Conservation (phyloP, 78 protist genomes). For the Dictyostelium purpureum region DNA sequence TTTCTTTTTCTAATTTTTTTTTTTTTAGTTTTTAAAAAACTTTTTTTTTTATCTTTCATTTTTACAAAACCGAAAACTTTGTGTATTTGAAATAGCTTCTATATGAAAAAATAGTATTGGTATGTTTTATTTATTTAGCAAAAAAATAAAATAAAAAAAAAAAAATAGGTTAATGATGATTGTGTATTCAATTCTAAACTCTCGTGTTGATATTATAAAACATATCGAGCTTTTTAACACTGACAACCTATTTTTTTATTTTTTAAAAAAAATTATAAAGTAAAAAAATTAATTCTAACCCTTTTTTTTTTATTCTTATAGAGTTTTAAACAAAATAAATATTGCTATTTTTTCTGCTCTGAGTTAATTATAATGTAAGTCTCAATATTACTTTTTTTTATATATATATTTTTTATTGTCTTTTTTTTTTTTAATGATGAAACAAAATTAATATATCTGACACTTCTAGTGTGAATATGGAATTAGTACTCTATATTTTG, state of each 20-base stretch:
- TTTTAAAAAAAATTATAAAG: neutral
- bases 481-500: neutral
- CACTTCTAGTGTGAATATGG: slow-evolving; percentile 8
- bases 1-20: too few relatives aligned
- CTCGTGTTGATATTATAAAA: neutral
- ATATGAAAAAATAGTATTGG: too few relatives aligned
- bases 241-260: neutral
- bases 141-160: neutral
- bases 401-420: neutral
- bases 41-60: neutral
- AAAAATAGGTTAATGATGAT: neutral
- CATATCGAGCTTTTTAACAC: neutral
- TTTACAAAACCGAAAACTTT: too few relatives aligned
- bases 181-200: neutral
- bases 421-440: neutral
- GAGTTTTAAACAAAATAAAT: neutral
- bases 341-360: neutral
- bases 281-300: too few relatives aligned
- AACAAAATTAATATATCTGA: neutral
- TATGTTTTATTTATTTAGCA: neutral
- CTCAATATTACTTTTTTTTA: neutral
- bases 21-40: too few relatives aligned
- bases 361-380: neutral
- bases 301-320: neutral
- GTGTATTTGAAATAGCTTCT: too few relatives aligned